Conservation (phyloP, 176 grass and related monocot genomes). For the Triticum timopheevii region DNA sequence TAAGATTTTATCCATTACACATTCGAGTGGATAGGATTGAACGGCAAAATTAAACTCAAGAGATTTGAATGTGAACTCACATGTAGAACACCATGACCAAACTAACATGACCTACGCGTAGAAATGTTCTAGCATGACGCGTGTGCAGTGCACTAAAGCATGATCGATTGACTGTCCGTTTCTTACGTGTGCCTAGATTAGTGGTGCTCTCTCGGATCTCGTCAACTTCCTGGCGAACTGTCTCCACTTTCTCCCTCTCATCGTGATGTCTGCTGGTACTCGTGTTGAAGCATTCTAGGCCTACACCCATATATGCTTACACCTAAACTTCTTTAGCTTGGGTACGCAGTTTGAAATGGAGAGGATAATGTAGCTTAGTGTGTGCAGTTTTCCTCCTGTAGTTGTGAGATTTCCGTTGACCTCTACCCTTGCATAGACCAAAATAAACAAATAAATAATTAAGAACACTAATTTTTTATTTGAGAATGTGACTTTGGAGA, state of each 20-base stretch:
- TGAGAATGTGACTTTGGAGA: no score
- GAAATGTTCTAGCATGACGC: not conserved
- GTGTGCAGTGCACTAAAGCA: not conserved
- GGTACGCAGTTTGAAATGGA: not conserved
- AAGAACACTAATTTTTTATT: not conserved
- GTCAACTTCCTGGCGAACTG: not conserved
- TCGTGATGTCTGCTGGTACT: not conserved
- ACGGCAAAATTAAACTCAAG: not conserved
- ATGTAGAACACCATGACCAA: not conserved
- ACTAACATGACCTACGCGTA: not conserved
- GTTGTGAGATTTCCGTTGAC: not conserved
- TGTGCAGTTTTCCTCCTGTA: not conserved
- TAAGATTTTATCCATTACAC: no score
- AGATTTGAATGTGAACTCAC: constrained; percentile 25
- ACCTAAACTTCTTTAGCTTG: not conserved
- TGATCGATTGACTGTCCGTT: not conserved
- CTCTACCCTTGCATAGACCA: not conserved
- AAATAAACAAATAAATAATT: not conserved
- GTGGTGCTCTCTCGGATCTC: not conserved
- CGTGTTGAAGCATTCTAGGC: not conserved
- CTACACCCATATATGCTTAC: not conserved
- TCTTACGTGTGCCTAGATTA: not conserved
- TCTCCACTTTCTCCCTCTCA: not conserved
- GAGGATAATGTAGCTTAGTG: not conserved
- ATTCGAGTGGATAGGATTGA: no score